Base-by-base conservation (phyloP, 257 asterid genomes). In the Ballota nigra region DNA sequence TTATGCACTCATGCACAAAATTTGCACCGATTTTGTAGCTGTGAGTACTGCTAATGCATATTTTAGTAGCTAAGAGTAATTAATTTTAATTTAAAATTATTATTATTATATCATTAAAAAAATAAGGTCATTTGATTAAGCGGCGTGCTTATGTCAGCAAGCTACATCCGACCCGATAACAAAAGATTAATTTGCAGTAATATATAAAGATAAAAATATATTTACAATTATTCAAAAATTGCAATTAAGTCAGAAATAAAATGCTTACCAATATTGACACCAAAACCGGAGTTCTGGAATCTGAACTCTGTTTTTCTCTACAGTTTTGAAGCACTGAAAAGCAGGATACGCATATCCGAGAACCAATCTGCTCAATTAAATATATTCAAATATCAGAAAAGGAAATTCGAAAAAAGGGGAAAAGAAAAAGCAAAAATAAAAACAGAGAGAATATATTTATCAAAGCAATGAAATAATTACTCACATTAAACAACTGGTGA, bases 331-430 rank as follows among this genome's bases (percentile, higher is more conserved):
- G 59, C 98, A 92, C 64, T 88, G 96, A 82, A 92, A 84, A 6
- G 98, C 96, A 74, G 98, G 98, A 64, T 92, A 92, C 6, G 89
- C 98, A 77, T 90, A 92, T 66, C 98, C 98, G 23, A 92, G 91
- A 69, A 83, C 84, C 87, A 92, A 76, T 68, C 98, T 92, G 84
- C 19, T 10, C 74, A 69, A 63, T 18, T 15, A 26, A 26, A 26
- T 26, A 1, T 51, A 69, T 13, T 20, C n/a, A 53, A n/a, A 13
- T 26, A 12, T 28, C 33, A 31, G 6, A 45, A 59, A 55, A 3
- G 66, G 56, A 28, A 33, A 60, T 15, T 41, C 59, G 68, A 47
- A 62, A 51, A 38, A 51, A 47, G 51, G 69, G 66, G 68, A 55
- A 57, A 63, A 58, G 68, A 13, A 56, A 18, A 47, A 71, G 72